These are phyloP conservation scores for Solanum hybrid DNA, from an alignment of 305 asterid species.

Conservation along the genomic window DNA sequence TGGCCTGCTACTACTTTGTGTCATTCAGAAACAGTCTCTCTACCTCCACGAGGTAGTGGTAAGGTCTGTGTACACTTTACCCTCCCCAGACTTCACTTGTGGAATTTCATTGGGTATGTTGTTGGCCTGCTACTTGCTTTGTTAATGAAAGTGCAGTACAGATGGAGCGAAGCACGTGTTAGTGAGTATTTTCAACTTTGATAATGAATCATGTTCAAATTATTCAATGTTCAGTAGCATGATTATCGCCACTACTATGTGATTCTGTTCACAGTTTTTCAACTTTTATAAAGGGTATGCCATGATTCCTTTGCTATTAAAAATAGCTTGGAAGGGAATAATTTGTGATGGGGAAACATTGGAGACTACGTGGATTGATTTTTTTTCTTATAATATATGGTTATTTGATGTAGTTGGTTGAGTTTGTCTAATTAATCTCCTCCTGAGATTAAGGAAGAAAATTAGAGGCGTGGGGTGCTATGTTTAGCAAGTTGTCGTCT, in stretches of 20 bases:
- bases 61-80: background rate
- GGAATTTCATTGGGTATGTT: background rate
- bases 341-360: slow-evolving; percentile 12
- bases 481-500: background rate
- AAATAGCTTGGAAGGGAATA: slow-evolving; percentile 12
- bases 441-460: background rate
- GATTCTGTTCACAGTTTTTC: background rate
- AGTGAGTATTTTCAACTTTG: background rate
- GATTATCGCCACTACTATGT: slow-evolving; percentile 1
- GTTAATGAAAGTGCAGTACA: background rate
- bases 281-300: background rate
- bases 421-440: background rate
- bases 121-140: background rate
- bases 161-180: slow-evolving; percentile 1
- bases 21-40: background rate
- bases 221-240: slow-evolving; percentile 4
- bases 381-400: background rate
- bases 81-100: background rate
- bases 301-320: slow-evolving; percentile 9
- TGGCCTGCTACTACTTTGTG: background rate
- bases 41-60: background rate
- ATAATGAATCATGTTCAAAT: background rate
- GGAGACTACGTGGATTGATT: slow-evolving; percentile 21
- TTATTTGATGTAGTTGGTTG: background rate
- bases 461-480: background rate